phyloP scores from a whole-genome alignment of 352 stramenopile species.

The Paralagenidium karlingii region DNA sequence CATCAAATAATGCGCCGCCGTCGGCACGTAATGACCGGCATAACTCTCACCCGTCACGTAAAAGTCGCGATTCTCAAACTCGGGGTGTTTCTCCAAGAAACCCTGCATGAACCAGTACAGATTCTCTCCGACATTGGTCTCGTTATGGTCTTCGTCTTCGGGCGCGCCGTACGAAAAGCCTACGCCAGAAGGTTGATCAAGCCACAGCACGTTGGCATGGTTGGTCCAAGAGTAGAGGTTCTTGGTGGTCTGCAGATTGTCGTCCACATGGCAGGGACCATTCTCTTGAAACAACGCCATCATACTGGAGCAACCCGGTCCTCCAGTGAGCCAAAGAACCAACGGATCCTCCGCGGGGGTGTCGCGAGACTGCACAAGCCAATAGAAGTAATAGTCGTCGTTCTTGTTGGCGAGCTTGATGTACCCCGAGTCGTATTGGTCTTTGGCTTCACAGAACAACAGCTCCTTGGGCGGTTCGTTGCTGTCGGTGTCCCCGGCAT shows the following conservation, averaged over 20 bases:
- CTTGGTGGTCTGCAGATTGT: slow-evolving; percentile 23
- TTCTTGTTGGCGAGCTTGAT: slow-evolving; percentile 35
- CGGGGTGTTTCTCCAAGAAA: slow-evolving; percentile 37
- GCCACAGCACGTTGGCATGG: slow-evolving; percentile 53
- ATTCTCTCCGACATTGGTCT: slow-evolving; percentile 40
- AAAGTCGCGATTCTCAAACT: slow-evolving; percentile 33
- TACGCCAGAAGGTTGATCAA: slow-evolving; percentile 47
- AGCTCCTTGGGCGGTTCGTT: no score
- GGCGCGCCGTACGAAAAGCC: slow-evolving; percentile 33
- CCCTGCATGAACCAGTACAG: slow-evolving; percentile 59
- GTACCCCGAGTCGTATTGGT: slow-evolving; percentile 32
- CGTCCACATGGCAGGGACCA: slow-evolving; percentile 36
- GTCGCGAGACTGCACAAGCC: slow-evolving; percentile 32
- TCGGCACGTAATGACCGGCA: slow-evolving; percentile 49
- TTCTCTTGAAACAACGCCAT: slow-evolving; percentile 52
- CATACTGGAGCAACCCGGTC: slow-evolving; percentile 47
- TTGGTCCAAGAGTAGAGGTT: slow-evolving; percentile 55
- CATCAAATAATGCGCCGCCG: slow-evolving; percentile 37
- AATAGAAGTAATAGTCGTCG: slow-evolving; percentile 63
- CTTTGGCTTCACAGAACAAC: no score
- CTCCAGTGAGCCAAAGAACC: slow-evolving; percentile 53
- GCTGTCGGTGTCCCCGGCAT: no score
- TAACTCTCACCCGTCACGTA: slow-evolving; percentile 69
- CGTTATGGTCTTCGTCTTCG: slow-evolving; percentile 24
- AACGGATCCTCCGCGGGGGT: slow-evolving; percentile 25